Percentiles rank a stretch among this genome's conserved stretches.
These are phyloP conservation scores for Mycena olivaceomarginata DNA, from an alignment of 768 basidiomycete genomes.

Conservation along the genomic window DNA sequence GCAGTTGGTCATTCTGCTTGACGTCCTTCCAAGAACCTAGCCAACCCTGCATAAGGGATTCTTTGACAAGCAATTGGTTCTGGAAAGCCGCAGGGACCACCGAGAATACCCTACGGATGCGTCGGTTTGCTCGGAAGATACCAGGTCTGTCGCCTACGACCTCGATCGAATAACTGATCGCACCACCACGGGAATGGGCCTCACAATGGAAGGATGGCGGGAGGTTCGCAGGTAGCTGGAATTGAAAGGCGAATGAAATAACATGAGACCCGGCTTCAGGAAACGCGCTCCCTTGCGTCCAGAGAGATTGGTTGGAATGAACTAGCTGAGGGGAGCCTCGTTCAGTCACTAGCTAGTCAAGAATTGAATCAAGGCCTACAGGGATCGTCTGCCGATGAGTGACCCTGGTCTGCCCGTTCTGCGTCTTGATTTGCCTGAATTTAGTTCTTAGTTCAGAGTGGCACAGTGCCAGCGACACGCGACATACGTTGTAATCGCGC, in stretches of 20 bases:
- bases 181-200: not conserved
- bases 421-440: constrained; percentile 5
- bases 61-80: constrained; percentile 13
- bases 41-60: constrained; percentile 34
- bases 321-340: constrained; percentile 2
- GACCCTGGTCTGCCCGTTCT: constrained; percentile 12
- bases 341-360: not conserved
- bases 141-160: constrained; percentile 32
- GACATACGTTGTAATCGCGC: constrained; percentile 15
- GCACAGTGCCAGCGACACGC: no score
- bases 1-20: not conserved
- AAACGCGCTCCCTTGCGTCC: constrained; percentile 17
- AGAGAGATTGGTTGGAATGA: not conserved
- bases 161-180: constrained; percentile 32
- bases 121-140: constrained; percentile 26
- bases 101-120: constrained; percentile 24
- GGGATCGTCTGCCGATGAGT: constrained; percentile 16
- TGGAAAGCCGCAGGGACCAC: constrained; percentile 21
- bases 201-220: constrained; percentile 33
- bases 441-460: not conserved
- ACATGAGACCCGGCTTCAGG: constrained; percentile 19
- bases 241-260: constrained; percentile 31
- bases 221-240: constrained; percentile 5
- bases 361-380: not conserved
- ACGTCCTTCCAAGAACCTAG: constrained; percentile 1